Percentiles rank a stretch among this genome's conserved stretches.
Evolutionary conservation across 2,329 filamentous ascomycete genomes (phyloP).

Genomic region (Penicillium verrucosum): DNA sequence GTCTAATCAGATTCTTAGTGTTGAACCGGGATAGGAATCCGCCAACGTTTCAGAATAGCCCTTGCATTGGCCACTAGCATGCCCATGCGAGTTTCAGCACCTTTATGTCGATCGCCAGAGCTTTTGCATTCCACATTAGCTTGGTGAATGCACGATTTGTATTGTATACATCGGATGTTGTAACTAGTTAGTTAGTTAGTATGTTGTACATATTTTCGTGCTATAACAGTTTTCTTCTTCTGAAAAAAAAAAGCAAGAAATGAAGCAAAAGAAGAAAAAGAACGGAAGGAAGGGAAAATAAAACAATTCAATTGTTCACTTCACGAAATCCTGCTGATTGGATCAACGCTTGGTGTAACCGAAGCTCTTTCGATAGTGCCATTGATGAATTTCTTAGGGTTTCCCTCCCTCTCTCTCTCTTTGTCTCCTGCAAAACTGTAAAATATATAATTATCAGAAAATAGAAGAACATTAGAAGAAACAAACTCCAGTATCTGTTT

Average conservation of each 20-base stretch:
- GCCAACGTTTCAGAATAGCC: constrained; percentile 22
- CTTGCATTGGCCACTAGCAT: constrained; percentile 12
- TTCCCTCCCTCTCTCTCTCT: neutral
- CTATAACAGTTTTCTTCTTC: neutral
- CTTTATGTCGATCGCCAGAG: constrained; percentile 18
- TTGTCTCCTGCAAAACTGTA: neutral
- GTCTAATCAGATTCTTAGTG: constrained; percentile 4
- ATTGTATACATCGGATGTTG: neutral
- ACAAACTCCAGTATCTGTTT: neutral
- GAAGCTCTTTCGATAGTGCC: constrained; percentile 15
- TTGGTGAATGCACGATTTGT: constrained; percentile 6
- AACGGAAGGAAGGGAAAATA: neutral
- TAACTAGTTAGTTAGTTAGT: no score
- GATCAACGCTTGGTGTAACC: constrained; percentile 1
- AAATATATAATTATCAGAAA: neutral
- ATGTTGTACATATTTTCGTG: neutral
- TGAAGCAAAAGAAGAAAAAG: neutral
- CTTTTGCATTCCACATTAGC: constrained; percentile 14
- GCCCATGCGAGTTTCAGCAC: constrained; percentile 17
- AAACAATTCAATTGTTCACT: constrained; percentile 12
- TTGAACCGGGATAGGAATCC: constrained; percentile 13
- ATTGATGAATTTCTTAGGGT: neutral
- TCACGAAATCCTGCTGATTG: constrained; percentile 12
- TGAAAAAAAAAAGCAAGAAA: neutral
- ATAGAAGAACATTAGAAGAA: neutral